Evolutionary conservation across 2,329 filamentous ascomycete species (phyloP).

Genomic region (Aspergillus fumigatus): DNA sequence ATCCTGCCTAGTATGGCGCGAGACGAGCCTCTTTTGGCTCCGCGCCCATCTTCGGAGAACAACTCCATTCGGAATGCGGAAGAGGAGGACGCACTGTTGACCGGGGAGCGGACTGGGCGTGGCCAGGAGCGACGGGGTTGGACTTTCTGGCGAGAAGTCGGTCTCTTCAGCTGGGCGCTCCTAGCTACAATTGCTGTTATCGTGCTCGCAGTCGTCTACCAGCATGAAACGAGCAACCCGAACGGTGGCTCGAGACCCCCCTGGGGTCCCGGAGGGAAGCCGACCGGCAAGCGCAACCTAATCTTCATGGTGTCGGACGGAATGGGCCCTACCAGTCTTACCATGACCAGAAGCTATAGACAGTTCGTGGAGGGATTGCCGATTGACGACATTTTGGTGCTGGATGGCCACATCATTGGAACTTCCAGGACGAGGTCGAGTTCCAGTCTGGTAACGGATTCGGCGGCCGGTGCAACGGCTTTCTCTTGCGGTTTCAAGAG

Average conservation of each 20-base stretch:
- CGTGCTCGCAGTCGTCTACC: constrained; percentile 74
- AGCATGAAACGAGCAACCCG: constrained; percentile 54
- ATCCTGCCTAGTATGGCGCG: constrained; percentile 27
- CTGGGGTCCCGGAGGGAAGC: constrained; percentile 40
- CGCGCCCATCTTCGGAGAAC: constrained; percentile 52
- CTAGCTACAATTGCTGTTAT: constrained; percentile 74
- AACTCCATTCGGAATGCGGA: constrained; percentile 53
- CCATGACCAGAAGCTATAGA: constrained; percentile 78
- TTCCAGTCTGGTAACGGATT: constrained; percentile 86
- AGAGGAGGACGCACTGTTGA: constrained; percentile 60
- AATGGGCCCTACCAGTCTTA: constrained; percentile 91
- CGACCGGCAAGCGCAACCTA: constrained; percentile 75
- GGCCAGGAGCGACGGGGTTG: constrained; percentile 38
- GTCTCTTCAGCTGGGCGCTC: constrained; percentile 77
- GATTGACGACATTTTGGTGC: constrained; percentile 66
- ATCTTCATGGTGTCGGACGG: constrained; percentile 99
- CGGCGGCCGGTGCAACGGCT: constrained; percentile 92
- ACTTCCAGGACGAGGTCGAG: constrained; percentile 81
- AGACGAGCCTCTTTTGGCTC: constrained; percentile 51
- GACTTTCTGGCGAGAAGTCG: constrained; percentile 65
- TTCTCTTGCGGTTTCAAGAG: constrained; percentile 91
- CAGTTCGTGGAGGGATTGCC: constrained; percentile 73
- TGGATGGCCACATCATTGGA: constrained; percentile 88
- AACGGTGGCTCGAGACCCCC: constrained; percentile 24
- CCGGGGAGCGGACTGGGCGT: constrained; percentile 47